Base-by-base conservation (phyloP, 108 stramenopile species). In the Fragilaria radians region DNA sequence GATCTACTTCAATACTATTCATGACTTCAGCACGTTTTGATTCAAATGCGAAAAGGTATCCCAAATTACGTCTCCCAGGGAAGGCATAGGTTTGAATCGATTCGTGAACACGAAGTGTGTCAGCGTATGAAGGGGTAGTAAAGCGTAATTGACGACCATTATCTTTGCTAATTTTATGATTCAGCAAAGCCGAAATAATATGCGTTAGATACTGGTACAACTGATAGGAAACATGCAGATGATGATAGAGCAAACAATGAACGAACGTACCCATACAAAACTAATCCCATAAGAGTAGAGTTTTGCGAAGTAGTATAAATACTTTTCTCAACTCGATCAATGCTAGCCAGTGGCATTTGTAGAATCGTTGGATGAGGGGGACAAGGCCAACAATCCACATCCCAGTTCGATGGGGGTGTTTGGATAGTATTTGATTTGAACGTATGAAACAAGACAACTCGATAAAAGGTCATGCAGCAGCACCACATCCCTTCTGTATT, bases 31-130 rank as follows among this genome's bases (percentile, higher is more conserved):
- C 68, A 27, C 86, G 73, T 52, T 81, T 80, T 46, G 80, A 81
- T 68, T 94, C 93, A 72, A 94, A 94, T 19, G 93, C 88, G 68
- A 94, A 94, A 4, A 94, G 70, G 76, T 88, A 94, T 1, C 88
- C 93, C 63, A 90, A 60, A 61, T 88, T 85, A 19, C 76, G 77
- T 47, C 93, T 59, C 21, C 93, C 93, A 2, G 93, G 93, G 60
- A 94, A 94, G 22, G 93, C 93, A 62, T 91, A 94, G 28, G 88
- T 83, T 49, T 85, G 71, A 62, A 94, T 63, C 0, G 84, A 66
- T 30, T 91, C 81, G 34, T 83, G 76, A 1, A 81, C 93, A 29
- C 83, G 75, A 26, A 75, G 59, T 0, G 85, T 83, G 67, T 94
- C 93, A 4, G 70, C 59, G 52, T 85, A 81, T 19, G 68, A 79